A percentile compares a stretch with the other conserved stretches of the same genome.
Evolutionary conservation across 441 rosid species (phyloP).

Genomic region (Populus hybrid): DNA sequence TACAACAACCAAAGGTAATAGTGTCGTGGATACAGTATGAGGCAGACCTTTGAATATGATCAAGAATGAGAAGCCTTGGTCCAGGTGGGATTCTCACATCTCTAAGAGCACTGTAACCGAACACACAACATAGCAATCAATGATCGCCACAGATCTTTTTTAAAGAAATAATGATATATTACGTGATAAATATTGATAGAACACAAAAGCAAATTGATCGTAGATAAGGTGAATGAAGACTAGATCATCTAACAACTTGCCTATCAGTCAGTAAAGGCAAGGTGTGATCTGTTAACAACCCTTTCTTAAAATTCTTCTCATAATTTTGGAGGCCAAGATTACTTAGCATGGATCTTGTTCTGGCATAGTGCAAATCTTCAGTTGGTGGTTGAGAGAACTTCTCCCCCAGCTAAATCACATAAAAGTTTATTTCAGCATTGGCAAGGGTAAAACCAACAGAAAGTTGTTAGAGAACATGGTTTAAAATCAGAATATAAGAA

Average conservation of each 20-base stretch:
- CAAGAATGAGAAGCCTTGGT: slow-evolving; percentile 87
- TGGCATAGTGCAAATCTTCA: slow-evolving; percentile 58
- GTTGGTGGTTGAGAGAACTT: slow-evolving; percentile 62
- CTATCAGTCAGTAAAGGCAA: slow-evolving; percentile 95
- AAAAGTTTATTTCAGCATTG: slow-evolving; percentile 13
- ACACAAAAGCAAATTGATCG: background rate
- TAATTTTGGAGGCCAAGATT: slow-evolving; percentile 76
- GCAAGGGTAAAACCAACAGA: background rate
- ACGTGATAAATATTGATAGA: background rate
- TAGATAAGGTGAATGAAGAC: background rate
- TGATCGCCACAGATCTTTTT: background rate
- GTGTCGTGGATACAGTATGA: slow-evolving; percentile 2
- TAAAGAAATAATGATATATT: background rate
- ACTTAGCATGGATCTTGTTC: slow-evolving; percentile 56
- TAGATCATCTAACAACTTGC: slow-evolving; percentile 24
- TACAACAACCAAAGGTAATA: background rate
- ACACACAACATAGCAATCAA: slow-evolving; percentile 8
- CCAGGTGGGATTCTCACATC: slow-evolving; percentile 95
- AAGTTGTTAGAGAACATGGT: background rate
- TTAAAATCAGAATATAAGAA: background rate
- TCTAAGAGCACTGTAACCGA: slow-evolving; percentile 70
- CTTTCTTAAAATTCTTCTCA: slow-evolving; percentile 88
- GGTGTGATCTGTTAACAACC: slow-evolving; percentile 75
- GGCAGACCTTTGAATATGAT: slow-evolving; percentile 74
- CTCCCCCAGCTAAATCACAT: slow-evolving; percentile 59